A percentile compares a stretch with the other conserved stretches of the same genome.
phyloP scores from a whole-genome alignment of 768 basidiomycete genomes.

The Sarcodon sp. region DNA sequence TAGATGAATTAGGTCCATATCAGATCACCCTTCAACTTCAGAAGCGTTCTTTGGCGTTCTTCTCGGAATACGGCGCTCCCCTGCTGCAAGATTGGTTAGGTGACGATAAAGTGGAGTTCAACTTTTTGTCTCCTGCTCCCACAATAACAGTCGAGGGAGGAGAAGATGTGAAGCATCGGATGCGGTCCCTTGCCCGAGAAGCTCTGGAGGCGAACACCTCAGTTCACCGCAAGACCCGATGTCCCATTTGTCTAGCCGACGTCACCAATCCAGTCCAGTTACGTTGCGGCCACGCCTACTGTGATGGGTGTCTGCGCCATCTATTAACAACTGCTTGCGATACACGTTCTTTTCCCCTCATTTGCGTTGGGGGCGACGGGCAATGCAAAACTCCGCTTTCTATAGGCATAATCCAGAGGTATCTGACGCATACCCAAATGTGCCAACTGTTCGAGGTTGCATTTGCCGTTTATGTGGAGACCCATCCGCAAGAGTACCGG shows the following conservation, averaged over 20 bases:
- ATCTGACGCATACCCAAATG: conserved; percentile 42
- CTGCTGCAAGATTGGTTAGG: conserved; percentile 40
- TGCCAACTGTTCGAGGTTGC: conserved; percentile 45
- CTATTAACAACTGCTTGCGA: conserved; percentile 49
- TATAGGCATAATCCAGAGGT: conserved; percentile 30
- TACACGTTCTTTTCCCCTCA: conserved; percentile 52
- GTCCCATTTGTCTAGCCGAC: conserved; percentile 62
- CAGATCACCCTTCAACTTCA: conserved; percentile 20
- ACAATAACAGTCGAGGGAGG: neutral
- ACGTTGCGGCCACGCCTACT: conserved; percentile 58
- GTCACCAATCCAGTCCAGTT: conserved; percentile 38
- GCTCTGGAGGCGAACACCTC: conserved; percentile 1
- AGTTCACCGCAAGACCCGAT: conserved; percentile 12
- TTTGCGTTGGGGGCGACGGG: conserved; percentile 54
- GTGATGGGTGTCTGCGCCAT: conserved; percentile 41
- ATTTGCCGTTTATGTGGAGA: conserved; percentile 44
- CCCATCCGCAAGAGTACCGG: conserved; percentile 46
- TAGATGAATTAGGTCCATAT: conserved; percentile 32
- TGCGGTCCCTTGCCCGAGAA: neutral
- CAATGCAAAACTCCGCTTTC: conserved; percentile 44
- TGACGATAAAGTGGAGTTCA: conserved; percentile 36
- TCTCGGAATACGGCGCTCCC: conserved; percentile 35
- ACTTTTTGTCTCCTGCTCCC: conserved; percentile 15
- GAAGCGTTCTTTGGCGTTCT: conserved; percentile 29
- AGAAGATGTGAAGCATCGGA: neutral